phyloP scores from a whole-genome alignment of 352 stramenopile species.

The Blastocystis sp. region DNA sequence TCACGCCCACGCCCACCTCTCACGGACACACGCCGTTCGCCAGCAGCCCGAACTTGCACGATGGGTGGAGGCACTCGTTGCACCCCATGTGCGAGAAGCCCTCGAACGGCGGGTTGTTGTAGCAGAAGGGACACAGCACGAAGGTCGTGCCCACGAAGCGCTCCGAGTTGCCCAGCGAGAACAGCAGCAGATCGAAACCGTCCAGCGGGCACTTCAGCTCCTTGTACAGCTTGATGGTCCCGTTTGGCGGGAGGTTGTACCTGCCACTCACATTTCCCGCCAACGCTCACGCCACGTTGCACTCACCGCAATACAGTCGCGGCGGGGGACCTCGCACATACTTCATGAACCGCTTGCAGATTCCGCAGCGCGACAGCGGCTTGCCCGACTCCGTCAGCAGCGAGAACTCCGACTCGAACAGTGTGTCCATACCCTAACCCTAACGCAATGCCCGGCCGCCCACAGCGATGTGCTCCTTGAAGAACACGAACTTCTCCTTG shows the following conservation, averaged over 20 bases:
- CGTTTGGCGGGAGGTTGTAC: constrained; percentile 70
- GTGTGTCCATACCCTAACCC: constrained; percentile 73
- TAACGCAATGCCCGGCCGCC: background rate
- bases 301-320: constrained; percentile 74
- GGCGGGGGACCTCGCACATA: constrained; percentile 74
- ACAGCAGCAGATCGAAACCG: constrained; percentile 75
- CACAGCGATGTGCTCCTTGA: constrained; percentile 73
- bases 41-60: constrained; percentile 73
- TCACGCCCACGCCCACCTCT: background rate
- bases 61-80: constrained; percentile 74
- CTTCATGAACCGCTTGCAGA: constrained; percentile 75
- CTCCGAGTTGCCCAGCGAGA: constrained; percentile 74
- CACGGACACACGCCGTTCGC: constrained; percentile 74
- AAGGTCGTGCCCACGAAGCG: constrained; percentile 74
- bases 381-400: constrained; percentile 73
- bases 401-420: constrained; percentile 76
- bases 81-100: constrained; percentile 70
- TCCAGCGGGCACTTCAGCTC: constrained; percentile 75
- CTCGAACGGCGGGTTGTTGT: constrained; percentile 73
- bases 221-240: constrained; percentile 73
- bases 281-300: constrained; percentile 73
- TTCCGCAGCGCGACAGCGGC: constrained; percentile 75
- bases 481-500: constrained; percentile 74
- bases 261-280: constrained; percentile 41
- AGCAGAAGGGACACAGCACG: constrained; percentile 75